A percentile compares a stretch with the other conserved stretches of the same genome.
phyloP scores from a whole-genome alignment of 2,329 filamentous ascomycete genomes.

The Aureobasidium sp. region DNA sequence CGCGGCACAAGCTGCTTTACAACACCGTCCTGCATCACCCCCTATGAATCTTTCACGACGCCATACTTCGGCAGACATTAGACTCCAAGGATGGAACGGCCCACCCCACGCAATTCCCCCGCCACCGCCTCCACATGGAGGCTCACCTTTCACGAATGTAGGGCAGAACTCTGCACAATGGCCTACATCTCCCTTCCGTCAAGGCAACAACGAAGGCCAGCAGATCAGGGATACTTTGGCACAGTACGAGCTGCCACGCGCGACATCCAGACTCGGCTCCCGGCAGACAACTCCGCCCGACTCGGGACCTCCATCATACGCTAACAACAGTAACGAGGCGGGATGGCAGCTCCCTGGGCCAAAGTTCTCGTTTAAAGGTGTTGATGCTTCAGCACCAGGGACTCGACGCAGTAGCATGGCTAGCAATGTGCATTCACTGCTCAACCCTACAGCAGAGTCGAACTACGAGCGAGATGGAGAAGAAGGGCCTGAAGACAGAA shows the following conservation, averaged over 20 bases:
- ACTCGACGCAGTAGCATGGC: slow-evolving; percentile 63
- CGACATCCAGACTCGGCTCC: slow-evolving; percentile 37
- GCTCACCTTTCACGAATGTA: slow-evolving; percentile 55
- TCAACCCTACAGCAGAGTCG: slow-evolving; percentile 61
- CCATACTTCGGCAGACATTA: slow-evolving; percentile 93
- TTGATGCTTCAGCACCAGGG: slow-evolving; percentile 49
- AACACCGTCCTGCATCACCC: slow-evolving; percentile 35
- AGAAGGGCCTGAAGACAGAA: slow-evolving; percentile 52
- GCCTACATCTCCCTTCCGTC: slow-evolving; percentile 56
- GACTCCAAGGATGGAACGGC: slow-evolving; percentile 60
- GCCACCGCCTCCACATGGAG: slow-evolving; percentile 33
- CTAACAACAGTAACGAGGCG: slow-evolving; percentile 43
- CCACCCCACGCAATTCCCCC: slow-evolving; percentile 42
- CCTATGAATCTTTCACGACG: slow-evolving; percentile 65
- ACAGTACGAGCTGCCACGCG: slow-evolving; percentile 55
- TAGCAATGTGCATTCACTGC: slow-evolving; percentile 57
- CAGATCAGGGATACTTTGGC: slow-evolving; percentile 54
- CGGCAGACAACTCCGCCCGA: slow-evolving; percentile 43
- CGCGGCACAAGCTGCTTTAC: slow-evolving; percentile 30
- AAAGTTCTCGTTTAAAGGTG: slow-evolving; percentile 38
- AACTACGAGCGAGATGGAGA: slow-evolving; percentile 51
- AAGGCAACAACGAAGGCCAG: slow-evolving; percentile 46
- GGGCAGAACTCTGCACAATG: slow-evolving; percentile 54
- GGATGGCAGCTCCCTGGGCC: slow-evolving; percentile 48
- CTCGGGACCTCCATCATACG: slow-evolving; percentile 29